Base-by-base conservation (phyloP, 768 basidiomycete genomes). In the Polyporus arcularius region DNA sequence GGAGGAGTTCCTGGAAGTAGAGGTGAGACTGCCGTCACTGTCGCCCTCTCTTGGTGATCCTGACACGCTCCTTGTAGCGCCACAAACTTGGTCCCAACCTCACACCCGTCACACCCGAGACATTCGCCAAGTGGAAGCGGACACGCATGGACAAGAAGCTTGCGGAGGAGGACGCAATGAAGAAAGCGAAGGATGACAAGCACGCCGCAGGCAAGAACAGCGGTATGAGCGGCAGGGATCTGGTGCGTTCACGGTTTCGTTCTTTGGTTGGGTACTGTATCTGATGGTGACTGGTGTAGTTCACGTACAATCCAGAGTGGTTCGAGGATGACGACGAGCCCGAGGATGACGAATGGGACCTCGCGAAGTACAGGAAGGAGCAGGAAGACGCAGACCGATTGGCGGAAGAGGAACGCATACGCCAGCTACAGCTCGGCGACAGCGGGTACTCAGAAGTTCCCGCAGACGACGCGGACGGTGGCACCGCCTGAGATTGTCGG, bases 1-100 rank as follows among this genome's bases (percentile, higher is more conserved):
- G 41, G 97, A 98, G 72, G 97, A 98, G 66, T 99, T 99, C 79
- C 73, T 99, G 58, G 97, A 99, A 77, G 93, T 94, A 52, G 96
- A 98, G 87, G 95, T 94, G 67, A 57, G 80, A 52, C 41, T n/a
- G 26, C 18, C n/a, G 26, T 42, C 30, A 11, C 7, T 26, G 30
- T 35, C 52, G 35, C 16, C 7, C 11, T 6, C 18, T n/a, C 4
- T 8, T 4, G 21, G 28, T 8, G 26, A 30, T 53, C 2, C 31
- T 21, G 38, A 11, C n/a, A 14, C 11, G 10, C n/a, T 15, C 26
- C 48, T 42, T 54, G 45, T 66, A 96, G 94, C 88, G 97, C 57
- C 96, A 98, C 77, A 98, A 97, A 82, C 81, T 99, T 26, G 93
- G 94, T 31, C 32, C 85, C 14, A 92, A 91, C 68, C 78, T 98